A percentile compares a stretch with the other conserved stretches of the same genome.
Conservation (phyloP, 2,329 filamentous ascomycete genomes). For the Trichoderma harzianum region DNA sequence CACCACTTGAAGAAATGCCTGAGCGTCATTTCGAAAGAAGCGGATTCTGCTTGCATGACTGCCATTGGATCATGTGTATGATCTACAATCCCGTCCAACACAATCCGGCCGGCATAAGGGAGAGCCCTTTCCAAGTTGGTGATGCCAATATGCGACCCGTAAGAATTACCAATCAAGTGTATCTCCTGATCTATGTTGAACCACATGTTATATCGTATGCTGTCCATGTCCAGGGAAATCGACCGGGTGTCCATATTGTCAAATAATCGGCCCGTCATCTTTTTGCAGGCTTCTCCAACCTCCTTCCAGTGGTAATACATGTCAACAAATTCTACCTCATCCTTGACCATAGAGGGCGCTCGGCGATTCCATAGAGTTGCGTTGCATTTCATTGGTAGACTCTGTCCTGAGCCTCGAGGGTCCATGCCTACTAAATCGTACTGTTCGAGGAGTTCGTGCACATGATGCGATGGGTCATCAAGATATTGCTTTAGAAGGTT, state of each 20-base stretch:
- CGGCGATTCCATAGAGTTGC: neutral
- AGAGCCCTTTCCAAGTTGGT: slow-evolving; percentile 24
- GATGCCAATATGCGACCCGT: neutral
- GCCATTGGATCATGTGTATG: slow-evolving; percentile 1
- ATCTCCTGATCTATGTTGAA: neutral
- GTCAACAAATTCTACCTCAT: slow-evolving; percentile 11
- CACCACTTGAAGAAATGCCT: slow-evolving; percentile 10
- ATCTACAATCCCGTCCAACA: slow-evolving; percentile 38
- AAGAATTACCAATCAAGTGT: neutral
- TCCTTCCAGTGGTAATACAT: neutral
- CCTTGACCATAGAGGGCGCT: neutral
- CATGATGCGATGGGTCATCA: neutral
- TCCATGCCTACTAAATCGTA: neutral
- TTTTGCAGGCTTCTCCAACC: neutral
- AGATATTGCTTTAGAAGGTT: neutral
- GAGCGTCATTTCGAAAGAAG: slow-evolving; percentile 4
- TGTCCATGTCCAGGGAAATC: neutral
- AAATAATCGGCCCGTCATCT: neutral
- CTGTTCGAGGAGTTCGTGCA: neutral
- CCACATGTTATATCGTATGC: neutral
- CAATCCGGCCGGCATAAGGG: slow-evolving; percentile 36
- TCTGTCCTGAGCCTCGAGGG: neutral
- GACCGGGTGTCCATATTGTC: neutral
- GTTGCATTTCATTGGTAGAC: neutral
- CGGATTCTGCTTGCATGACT: slow-evolving; percentile 7